phyloP scores from a whole-genome alignment of 352 stramenopile genomes.

The Blastocystis sp. region DNA sequence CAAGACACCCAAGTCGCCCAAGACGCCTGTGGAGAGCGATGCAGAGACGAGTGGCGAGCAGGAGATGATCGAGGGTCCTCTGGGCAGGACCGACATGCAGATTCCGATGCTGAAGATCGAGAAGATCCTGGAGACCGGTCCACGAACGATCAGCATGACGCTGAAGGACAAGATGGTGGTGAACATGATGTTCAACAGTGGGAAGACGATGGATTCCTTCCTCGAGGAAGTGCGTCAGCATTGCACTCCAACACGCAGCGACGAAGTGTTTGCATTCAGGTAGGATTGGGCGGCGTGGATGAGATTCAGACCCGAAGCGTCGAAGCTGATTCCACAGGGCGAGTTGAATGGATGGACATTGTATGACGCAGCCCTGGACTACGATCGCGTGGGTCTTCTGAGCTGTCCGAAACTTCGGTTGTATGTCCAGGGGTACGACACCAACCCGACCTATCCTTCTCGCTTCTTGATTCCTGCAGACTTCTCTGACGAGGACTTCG shows the following conservation, averaged over 20 bases:
- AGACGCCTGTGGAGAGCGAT: not conserved
- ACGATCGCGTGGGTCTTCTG: slow-evolving; percentile 74
- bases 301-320: slow-evolving; percentile 35
- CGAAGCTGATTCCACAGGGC: slow-evolving; percentile 51
- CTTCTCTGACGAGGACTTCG: slow-evolving; percentile 82
- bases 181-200: slow-evolving; percentile 37
- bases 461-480: slow-evolving; percentile 82
- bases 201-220: slow-evolving; percentile 33
- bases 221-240: not conserved
- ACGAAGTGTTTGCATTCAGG: slow-evolving; percentile 61
- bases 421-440: slow-evolving; percentile 66
- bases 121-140: slow-evolving; percentile 37
- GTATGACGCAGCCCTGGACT: slow-evolving; percentile 69
- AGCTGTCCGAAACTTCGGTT: slow-evolving; percentile 70
- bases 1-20: slow-evolving; percentile 45
- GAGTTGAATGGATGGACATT: slow-evolving; percentile 64
- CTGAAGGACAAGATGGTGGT: slow-evolving; percentile 59
- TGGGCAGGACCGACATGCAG: slow-evolving; percentile 9
- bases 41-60: not conserved
- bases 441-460: slow-evolving; percentile 82
- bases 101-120: slow-evolving; percentile 48
- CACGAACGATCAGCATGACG: slow-evolving; percentile 32
- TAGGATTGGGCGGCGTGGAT: not conserved
- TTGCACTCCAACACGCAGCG: not conserved
- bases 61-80: slow-evolving; percentile 29